Evolutionary conservation across 1,284 basidiomycete species (phyloP), one percentile per base, ranked within the genome.

Genomic region (Ceratobasidium sp.): DNA sequence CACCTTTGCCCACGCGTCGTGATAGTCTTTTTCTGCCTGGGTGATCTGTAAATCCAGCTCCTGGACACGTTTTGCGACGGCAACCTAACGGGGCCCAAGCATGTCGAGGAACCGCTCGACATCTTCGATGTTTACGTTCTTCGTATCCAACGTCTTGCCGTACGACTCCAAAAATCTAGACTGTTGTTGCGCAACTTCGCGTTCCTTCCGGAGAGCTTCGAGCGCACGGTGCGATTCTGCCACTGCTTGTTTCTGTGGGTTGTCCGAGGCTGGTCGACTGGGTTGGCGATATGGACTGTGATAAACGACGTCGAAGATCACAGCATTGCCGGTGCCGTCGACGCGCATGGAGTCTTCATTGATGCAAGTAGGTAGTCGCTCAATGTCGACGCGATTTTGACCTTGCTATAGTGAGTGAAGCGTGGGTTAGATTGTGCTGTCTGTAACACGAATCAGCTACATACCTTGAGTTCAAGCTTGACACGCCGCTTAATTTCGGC

Each of bases 281-380:
- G n/a, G 70, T 52, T 62, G 33, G 44, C 35, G 2, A 10, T 55
- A 57, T 7, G 77, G 69, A 68, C 44, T 52, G 79, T 71, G 73
- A 78, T 80, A 82, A 14, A 82, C 79, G 35, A 82, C 81, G 59
- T 82, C 81, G 65, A 81, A 81, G 23, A 82, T 80, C 30, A 78
- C 66, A 3, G 81, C 81, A 27, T 78, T 76, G 10, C 82, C 81
- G 27, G 80, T 65, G 0, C 80, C 81, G 30, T 82, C 82, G 54
- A 82, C 81, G 44, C 80, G n/a, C n/a, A n/a, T n/a, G n/a, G n/a
- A n/a, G n/a, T n/a, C n/a, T n/a, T n/a, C n/a, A n/a, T n/a, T n/a
- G 46, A 82, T 48, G 35, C 70, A 79, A n/a, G 78, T 80, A 0
- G 82, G 81, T 14, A 82, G 77, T 14, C 80, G 68, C 14, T 71